Evolutionary conservation across 1,284 basidiomycete species (phyloP).

Genomic region (Trametes versicolor): DNA sequence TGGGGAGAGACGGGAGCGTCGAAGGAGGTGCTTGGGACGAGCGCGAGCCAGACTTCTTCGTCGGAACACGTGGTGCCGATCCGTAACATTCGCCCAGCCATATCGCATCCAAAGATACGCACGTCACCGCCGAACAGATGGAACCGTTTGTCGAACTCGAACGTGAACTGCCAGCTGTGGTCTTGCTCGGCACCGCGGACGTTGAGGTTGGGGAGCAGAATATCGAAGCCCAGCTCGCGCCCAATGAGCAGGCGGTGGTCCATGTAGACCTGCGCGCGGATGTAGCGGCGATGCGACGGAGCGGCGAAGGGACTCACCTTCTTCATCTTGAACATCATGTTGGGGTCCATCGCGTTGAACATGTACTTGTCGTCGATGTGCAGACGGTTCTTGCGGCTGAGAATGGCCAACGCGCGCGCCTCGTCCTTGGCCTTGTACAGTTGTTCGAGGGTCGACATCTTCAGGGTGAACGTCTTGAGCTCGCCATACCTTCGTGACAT

Average conservation of each 20-base stretch:
- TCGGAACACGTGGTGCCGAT: background rate
- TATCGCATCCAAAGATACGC: slow-evolving; percentile 1
- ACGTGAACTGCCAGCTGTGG: slow-evolving; percentile 1
- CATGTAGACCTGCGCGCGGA: background rate
- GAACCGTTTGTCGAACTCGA: background rate
- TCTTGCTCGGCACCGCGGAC: background rate
- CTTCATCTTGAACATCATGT: background rate
- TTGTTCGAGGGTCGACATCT: background rate
- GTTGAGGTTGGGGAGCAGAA: background rate
- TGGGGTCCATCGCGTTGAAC: background rate
- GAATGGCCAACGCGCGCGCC: background rate
- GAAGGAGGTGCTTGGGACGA: background rate
- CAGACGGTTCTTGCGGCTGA: background rate
- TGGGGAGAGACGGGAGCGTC: background rate
- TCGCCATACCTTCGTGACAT: background rate
- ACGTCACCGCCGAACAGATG: background rate
- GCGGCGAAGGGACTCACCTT: background rate
- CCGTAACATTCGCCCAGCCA: background rate
- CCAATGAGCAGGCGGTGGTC: background rate
- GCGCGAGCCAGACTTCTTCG: background rate
- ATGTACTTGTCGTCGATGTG: background rate
- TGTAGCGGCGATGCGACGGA: background rate
- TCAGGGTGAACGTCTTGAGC: background rate
- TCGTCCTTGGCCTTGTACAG: background rate
- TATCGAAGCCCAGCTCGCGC: background rate